Percentiles rank a stretch among this genome's conserved stretches.
These are phyloP conservation scores for Umbellularia californica DNA, from an alignment of 164 flowering plant genomes.

Conservation along the genomic window DNA sequence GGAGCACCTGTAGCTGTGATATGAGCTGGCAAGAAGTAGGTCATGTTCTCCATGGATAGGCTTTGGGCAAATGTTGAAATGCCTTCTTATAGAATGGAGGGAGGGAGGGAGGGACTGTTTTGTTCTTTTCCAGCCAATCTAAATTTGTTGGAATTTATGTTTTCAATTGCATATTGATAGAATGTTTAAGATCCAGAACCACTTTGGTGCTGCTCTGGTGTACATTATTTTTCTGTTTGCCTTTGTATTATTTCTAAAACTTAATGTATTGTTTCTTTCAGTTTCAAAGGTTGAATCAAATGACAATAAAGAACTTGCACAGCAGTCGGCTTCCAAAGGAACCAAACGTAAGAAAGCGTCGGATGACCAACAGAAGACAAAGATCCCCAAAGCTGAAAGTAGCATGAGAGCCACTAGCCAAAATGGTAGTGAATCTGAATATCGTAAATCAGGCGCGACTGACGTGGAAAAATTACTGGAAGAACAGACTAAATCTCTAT, in stretches of 20 bases:
- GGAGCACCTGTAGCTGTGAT: too few species aligned
- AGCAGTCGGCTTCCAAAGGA: slow-evolving; percentile 36
- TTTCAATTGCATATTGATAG: too few species aligned
- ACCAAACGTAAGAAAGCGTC: slow-evolving; percentile 54
- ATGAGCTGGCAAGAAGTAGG: too few species aligned
- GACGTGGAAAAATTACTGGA: slow-evolving; percentile 49
- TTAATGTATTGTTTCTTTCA: slow-evolving; percentile 7
- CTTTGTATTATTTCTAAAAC: neutral
- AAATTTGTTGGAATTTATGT: too few species aligned
- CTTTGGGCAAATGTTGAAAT: too few species aligned
- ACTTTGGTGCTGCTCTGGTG: too few species aligned
- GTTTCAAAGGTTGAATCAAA: slow-evolving; percentile 21
- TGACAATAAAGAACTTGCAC: slow-evolving; percentile 21
- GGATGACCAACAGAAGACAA: slow-evolving; percentile 39
- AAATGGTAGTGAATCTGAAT: slow-evolving; percentile 14
- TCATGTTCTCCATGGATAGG: too few species aligned
- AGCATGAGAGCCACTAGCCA: slow-evolving; percentile 22
- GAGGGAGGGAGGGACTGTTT: too few species aligned
- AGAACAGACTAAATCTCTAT: slow-evolving; percentile 61
- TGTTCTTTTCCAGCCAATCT: too few species aligned
- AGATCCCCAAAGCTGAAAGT: slow-evolving; percentile 49
- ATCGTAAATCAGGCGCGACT: slow-evolving; percentile 18
- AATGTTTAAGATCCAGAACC: too few species aligned
- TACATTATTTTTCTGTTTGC: neutral
- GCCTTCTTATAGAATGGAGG: too few species aligned